phyloP scores from a whole-genome alignment of 78 protist genomes.

The Dictyostelium brefeldianum region DNA sequence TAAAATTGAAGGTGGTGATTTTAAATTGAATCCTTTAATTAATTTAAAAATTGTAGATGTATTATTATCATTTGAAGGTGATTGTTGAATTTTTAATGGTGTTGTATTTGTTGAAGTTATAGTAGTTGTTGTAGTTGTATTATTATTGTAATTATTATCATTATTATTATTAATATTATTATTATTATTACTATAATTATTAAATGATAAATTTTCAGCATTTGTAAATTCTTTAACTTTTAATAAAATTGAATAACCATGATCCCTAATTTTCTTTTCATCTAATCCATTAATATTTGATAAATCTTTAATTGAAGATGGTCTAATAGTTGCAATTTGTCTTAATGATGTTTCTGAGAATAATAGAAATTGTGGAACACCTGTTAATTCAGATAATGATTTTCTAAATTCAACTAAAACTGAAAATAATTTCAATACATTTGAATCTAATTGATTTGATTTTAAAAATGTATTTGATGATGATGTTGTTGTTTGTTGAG shows the following conservation, averaged over 20 bases:
- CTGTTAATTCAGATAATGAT: not conserved
- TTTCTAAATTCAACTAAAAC: slow-evolving; percentile 27
- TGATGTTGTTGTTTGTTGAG: not conserved
- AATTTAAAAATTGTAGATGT: not conserved
- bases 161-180: not conserved
- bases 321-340: slow-evolving; percentile 4
- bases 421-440: not conserved
- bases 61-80: too few relatives aligned
- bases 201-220: not conserved
- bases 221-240: slow-evolving; percentile 19
- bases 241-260: slow-evolving; percentile 40
- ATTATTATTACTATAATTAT: not conserved
- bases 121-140: not conserved
- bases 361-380: slow-evolving; percentile 22
- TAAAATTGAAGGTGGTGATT: too few relatives aligned
- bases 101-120: not conserved
- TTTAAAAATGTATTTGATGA: not conserved
- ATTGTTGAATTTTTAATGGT: not conserved
- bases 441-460: not conserved
- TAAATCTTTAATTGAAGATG: slow-evolving; percentile 11
- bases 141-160: not conserved
- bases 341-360: slow-evolving; percentile 28
- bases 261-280: slow-evolving; percentile 13
- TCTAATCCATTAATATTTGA: slow-evolving; percentile 44
- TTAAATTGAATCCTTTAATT: not conserved